Evolutionary conservation across 106 monocot species (phyloP).

Genomic region (Amphibolis antarctica): DNA sequence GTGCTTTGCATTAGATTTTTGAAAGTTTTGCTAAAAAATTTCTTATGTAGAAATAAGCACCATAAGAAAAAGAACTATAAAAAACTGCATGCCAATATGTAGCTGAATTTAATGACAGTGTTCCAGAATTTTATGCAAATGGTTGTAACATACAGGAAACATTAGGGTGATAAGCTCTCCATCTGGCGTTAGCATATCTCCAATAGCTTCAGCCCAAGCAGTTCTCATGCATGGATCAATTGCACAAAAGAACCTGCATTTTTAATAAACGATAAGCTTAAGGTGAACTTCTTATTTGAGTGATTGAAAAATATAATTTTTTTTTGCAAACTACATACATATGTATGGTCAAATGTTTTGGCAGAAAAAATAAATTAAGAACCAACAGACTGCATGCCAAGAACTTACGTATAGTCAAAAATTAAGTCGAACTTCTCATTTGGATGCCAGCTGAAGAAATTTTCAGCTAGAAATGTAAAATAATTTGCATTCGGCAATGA

Average conservation of each 20-base stretch:
- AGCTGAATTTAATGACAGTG: neutral
- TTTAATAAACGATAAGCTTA: neutral
- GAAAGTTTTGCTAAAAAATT: no score
- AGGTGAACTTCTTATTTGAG: neutral
- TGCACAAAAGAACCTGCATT: constrained; percentile 79
- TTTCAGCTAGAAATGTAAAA: constrained; percentile 50
- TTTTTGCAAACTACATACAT: no score
- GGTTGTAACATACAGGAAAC: constrained; percentile 30
- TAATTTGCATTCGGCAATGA: constrained; percentile 32
- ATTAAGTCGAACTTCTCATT: constrained; percentile 60
- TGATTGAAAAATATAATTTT: neutral
- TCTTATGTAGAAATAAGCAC: no score
- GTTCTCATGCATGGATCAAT: constrained; percentile 57
- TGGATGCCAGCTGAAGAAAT: constrained; percentile 78
- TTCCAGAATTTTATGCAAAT: neutral
- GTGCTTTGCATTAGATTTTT: no score
- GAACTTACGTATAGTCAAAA: constrained; percentile 79
- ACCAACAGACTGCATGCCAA: neutral
- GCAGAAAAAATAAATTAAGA: neutral
- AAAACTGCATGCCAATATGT: no score
- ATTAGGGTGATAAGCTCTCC: constrained; percentile 87
- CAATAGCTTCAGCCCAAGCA: constrained; percentile 59
- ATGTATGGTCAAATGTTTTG: no score
- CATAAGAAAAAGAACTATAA: no score
- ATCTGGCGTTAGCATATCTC: constrained; percentile 52